These are phyloP conservation scores for Podospora bellae-mahoneyi DNA, from an alignment of 495 filamentous ascomycete genomes.

Conservation along the genomic window DNA sequence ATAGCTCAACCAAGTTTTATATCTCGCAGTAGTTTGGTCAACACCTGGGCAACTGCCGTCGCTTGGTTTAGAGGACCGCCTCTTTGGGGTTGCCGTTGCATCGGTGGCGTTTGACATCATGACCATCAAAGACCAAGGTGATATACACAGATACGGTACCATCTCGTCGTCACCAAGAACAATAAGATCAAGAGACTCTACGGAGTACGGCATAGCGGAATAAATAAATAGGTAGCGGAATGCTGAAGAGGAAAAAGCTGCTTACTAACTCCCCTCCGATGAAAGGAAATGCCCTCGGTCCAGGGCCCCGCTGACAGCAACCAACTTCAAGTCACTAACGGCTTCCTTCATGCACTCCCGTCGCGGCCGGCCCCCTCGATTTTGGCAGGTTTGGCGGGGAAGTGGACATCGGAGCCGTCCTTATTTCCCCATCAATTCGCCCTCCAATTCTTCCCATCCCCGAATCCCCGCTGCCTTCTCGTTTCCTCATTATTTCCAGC, in stretches of 20 bases:
- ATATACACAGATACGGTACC: no score
- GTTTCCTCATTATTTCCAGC: conserved; percentile 20
- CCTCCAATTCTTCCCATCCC: conserved; percentile 2
- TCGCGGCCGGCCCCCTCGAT: not conserved
- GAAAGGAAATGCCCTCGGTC: not conserved
- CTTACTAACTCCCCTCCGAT: not conserved
- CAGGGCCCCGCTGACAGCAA: not conserved
- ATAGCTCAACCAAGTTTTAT: not conserved
- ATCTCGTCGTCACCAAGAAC: no score
- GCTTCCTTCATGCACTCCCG: not conserved
- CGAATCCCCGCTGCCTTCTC: not conserved
- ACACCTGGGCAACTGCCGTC: not conserved
- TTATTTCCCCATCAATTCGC: conserved; percentile 7
- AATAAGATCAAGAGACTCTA: no score
- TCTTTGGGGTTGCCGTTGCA: not conserved
- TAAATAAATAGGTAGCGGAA: not conserved
- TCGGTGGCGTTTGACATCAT: conserved; percentile 2
- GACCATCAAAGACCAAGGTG: not conserved
- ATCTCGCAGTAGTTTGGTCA: not conserved
- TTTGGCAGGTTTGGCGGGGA: conserved; percentile 6
- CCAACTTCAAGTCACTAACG: not conserved
- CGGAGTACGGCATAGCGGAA: no score
- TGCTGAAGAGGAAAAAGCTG: not conserved
- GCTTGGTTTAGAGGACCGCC: not conserved
- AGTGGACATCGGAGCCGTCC: conserved; percentile 1